Base-by-base conservation (phyloP, 306 rosid species). In the Lathyrus sativus region DNA sequence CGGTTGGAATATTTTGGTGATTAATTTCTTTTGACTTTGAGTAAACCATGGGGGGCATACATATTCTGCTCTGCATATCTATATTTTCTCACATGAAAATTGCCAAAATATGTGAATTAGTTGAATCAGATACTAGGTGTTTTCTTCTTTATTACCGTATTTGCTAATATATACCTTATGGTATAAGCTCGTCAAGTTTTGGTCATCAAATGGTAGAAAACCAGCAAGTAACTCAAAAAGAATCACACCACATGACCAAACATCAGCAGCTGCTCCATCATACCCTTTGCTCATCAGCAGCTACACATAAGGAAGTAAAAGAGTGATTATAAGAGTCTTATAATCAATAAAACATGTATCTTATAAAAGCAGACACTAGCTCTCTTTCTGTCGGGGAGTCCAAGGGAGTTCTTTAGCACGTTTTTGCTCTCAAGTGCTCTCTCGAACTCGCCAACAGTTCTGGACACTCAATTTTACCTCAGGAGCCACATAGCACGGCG, bases 181-280 rank as follows among this genome's bases (percentile, higher is more conserved):
- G 62, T 90, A 90, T 43, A 90, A 81, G 28, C 39, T 71, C 76
- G 73, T 77, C 75, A 90, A 78, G 68, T 75, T 90, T 7, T 62
- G 78, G 75, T 90, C 96, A 1, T 87, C 84, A 78, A 90, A 90
- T 50, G 95, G 96, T 4, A 87, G 88, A 80, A 18, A 68, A 24
- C 96, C 96, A 9, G 95, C 81, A 39, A 90, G 87, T 65, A 84
- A 43, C 78, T 90, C 96, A 22, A 82, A 90, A 28, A 90, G 96
- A 55, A 90, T 79, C 51, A 87, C 96, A 15, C 96, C 96, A 54
- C 91, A 90, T 53, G 96, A 90, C 96, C 96, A 90, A 75, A 90
- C 79, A 84, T 90, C 96, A 17, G 88, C 95, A 35, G 87, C 83
- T 68, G 91, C 95, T 76, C 95, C 96, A 17, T 87, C 87, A 11